Evolutionary conservation across 345 rosid genomes (phyloP).

Genomic region (Citrus glauca): DNA sequence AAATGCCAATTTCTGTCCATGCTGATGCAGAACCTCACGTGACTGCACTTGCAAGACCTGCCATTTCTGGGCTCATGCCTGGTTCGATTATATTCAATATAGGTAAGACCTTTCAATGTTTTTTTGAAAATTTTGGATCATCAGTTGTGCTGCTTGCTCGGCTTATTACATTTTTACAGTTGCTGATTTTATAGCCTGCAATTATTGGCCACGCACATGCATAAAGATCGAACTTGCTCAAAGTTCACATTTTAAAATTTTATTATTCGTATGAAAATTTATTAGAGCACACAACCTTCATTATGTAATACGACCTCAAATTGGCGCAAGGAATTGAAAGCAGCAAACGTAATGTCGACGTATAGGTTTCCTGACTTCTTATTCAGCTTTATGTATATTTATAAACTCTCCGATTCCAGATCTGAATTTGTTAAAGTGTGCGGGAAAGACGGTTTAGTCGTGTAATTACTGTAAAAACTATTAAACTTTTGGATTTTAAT

Average conservation of each 20-base stretch:
- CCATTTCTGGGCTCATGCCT: background rate
- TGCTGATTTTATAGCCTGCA: background rate
- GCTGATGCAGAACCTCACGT: background rate
- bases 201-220: background rate
- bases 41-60: background rate
- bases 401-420: no score
- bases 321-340: background rate
- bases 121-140: background rate
- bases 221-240: background rate
- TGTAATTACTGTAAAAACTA: fast-evolving
- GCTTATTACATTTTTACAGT: background rate
- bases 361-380: background rate
- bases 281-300: background rate
- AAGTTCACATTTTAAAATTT: background rate
- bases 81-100: background rate
- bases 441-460: fast-evolving
- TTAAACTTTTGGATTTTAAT: no score
- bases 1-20: background rate
- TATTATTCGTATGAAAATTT: no score
- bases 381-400: no score
- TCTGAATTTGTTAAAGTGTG: no score
- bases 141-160: background rate
- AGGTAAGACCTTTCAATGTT: background rate
- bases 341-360: background rate
- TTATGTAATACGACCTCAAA: background rate